Conservation (phyloP, 1,284 basidiomycete species). For the Ganoderma sinense region DNA sequence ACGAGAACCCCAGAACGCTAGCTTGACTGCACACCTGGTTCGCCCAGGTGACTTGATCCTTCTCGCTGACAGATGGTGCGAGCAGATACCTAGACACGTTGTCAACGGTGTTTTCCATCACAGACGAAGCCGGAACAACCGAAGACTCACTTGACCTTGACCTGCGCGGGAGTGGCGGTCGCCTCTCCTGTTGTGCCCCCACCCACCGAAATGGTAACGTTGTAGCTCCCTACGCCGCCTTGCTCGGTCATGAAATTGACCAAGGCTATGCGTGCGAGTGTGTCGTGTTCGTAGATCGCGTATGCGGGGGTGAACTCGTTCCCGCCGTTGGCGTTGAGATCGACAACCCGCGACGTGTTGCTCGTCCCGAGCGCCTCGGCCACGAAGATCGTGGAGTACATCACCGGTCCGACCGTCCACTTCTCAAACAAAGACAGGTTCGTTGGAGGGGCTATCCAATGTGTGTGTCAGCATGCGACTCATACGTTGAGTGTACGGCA, state of each 20-base stretch:
- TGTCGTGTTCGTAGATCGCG: slow-evolving; percentile 71
- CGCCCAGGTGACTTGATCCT: slow-evolving; percentile 78
- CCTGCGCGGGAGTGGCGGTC: slow-evolving; percentile 47
- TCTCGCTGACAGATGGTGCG: slow-evolving; percentile 63
- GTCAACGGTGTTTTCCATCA: background rate
- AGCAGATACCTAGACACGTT: slow-evolving; percentile 53
- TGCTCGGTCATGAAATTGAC: slow-evolving; percentile 73
- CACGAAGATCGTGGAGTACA: slow-evolving; percentile 73
- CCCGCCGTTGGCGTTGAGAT: slow-evolving; percentile 57
- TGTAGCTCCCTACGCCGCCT: slow-evolving; percentile 56
- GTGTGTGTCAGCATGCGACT: background rate
- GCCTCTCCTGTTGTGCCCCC: slow-evolving; percentile 47
- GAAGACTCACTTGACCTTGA: slow-evolving; percentile 56
- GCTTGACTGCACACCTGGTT: slow-evolving; percentile 40
- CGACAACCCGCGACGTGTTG: slow-evolving; percentile 65
- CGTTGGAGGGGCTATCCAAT: slow-evolving; percentile 58
- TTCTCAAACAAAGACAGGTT: slow-evolving; percentile 62
- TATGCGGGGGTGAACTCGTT: slow-evolving; percentile 72
- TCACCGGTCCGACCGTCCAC: slow-evolving; percentile 73
- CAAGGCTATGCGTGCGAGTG: slow-evolving; percentile 62
- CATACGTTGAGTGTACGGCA: background rate
- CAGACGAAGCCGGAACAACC: background rate
- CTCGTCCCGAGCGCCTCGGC: slow-evolving; percentile 75
- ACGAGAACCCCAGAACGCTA: background rate
- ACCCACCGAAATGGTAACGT: slow-evolving; percentile 51